Evolutionary conservation across 768 basidiomycete genomes (phyloP), one percentile per base, ranked within the genome.

Genomic region (Hirschioporus abietinus): DNA sequence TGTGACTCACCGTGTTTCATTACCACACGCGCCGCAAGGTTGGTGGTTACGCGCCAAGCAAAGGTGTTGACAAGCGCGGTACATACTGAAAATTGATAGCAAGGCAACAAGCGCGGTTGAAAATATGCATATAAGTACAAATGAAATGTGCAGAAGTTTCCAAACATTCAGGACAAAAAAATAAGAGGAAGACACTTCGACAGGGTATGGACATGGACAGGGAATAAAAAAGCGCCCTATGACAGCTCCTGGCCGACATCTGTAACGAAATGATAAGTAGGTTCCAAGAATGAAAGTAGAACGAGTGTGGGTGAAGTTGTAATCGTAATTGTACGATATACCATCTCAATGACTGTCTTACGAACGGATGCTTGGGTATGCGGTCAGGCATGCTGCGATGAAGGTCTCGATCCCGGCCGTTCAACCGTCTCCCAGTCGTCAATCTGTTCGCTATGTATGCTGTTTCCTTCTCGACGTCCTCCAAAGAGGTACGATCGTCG

Each of bases 381-480:
- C 12, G 20, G 20, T 52, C 42, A 52, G 42, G 42, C 42, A 3
- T 52, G 42, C 4, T 10, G 42, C 20, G 42, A 52, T 3, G 42
- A 10, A 1, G 42, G 60, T 34, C 60, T 15, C 23, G 60, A 61
- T 34, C 60, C 60, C 9, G 72, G 71, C 24, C 71, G 60, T 59
- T 78, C 74, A 20, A 84, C 72, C 65, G 79, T 76, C 66, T 84
- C 78, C 83, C 84, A 85, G 23, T 84, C 82, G 1, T 83, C 81
- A 7, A 78, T 42, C 23, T 69, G 73, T 64, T 79, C 25, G 60
- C 78, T 10, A 64, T 27, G 0, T 25, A 42, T 24, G 27, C 69
- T 58, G 63, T 64, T 7, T 66, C 69, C 23, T 63, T 62, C 7
- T 36, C 26, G 7, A 66, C 70, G 58, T 66, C 70, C 66, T 63